Evolutionary conservation across 2,329 filamentous ascomycete species (phyloP).

Genomic region (Penicillium sp.): DNA sequence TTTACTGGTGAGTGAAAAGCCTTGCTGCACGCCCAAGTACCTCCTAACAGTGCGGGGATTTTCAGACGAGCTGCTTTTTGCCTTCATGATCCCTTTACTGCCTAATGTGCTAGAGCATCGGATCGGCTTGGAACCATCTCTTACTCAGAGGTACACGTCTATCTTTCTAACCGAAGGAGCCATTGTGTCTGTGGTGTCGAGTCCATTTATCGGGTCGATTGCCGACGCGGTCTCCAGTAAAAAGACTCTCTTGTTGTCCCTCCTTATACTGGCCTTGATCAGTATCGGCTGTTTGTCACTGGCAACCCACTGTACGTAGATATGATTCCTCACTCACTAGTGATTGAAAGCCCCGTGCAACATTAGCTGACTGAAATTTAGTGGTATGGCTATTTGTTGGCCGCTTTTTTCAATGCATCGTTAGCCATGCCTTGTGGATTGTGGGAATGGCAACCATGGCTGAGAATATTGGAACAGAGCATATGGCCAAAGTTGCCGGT

Average conservation of each 20-base stretch:
- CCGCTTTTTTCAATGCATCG: slow-evolving; percentile 15
- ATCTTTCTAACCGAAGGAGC: slow-evolving; percentile 23
- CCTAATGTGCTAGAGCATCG: slow-evolving; percentile 19
- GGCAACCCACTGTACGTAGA: slow-evolving; percentile 2
- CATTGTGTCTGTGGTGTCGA: slow-evolving; percentile 17
- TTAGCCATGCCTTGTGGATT: slow-evolving; percentile 13
- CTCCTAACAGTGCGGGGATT: background rate
- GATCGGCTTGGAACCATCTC: slow-evolving; percentile 9
- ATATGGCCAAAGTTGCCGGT: slow-evolving; percentile 16
- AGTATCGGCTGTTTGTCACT: slow-evolving; percentile 11
- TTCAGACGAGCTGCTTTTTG: slow-evolving; percentile 21
- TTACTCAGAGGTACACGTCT: slow-evolving; percentile 16
- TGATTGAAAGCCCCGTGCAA: background rate
- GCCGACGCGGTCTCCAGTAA: slow-evolving; percentile 15
- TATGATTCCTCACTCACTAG: background rate
- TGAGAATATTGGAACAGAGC: slow-evolving; percentile 13
- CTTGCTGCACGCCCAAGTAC: background rate
- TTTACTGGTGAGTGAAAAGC: slow-evolving; percentile 14
- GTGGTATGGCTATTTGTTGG: slow-evolving; percentile 12
- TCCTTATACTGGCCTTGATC: slow-evolving; percentile 9
- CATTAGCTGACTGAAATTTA: background rate
- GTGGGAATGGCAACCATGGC: slow-evolving; percentile 15
- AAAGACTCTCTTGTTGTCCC: slow-evolving; percentile 8
- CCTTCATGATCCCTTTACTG: slow-evolving; percentile 23
- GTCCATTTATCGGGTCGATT: slow-evolving; percentile 17